These are phyloP conservation scores for Colletotrichum incanum DNA, from an alignment of 2,329 filamentous ascomycete genomes.

Conservation along the genomic window DNA sequence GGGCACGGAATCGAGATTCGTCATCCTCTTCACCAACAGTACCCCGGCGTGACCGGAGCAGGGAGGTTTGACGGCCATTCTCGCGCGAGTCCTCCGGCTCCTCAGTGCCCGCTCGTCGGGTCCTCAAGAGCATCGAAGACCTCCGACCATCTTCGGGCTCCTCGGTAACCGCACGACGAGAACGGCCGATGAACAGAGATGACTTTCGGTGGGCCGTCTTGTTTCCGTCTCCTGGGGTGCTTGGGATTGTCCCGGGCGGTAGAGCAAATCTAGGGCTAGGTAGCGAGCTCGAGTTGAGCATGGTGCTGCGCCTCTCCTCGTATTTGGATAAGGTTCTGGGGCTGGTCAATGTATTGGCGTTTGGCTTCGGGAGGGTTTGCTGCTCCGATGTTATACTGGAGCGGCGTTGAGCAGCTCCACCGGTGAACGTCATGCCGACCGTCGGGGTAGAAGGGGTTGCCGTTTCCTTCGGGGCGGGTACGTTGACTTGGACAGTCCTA, in stretches of 20 bases:
- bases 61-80: slow-evolving; percentile 60
- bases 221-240: slow-evolving; percentile 57
- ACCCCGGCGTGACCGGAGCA: slow-evolving; percentile 63
- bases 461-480: slow-evolving; percentile 47
- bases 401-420: slow-evolving; percentile 56
- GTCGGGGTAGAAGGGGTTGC: slow-evolving; percentile 60
- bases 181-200: slow-evolving; percentile 64
- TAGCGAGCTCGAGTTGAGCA: slow-evolving; percentile 62
- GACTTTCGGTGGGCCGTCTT: slow-evolving; percentile 64
- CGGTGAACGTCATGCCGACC: slow-evolving; percentile 57
- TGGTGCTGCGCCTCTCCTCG: slow-evolving; percentile 67
- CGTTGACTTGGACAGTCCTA: slow-evolving; percentile 50
- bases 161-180: slow-evolving; percentile 65
- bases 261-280: slow-evolving; percentile 61
- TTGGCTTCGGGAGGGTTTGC: slow-evolving; percentile 42
- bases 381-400: slow-evolving; percentile 60
- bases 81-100: slow-evolving; percentile 63
- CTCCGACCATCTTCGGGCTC: slow-evolving; percentile 67
- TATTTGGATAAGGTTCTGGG: slow-evolving; percentile 66
- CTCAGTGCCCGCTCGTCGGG: slow-evolving; percentile 62
- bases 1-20: slow-evolving; percentile 68
- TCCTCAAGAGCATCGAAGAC: slow-evolving; percentile 64
- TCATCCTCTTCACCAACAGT: slow-evolving; percentile 64
- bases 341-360: slow-evolving; percentile 55
- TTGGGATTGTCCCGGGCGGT: slow-evolving; percentile 52